These are phyloP conservation scores for Boletus subparvulus DNA, from an alignment of 768 basidiomycete species.

Conservation along the genomic window DNA sequence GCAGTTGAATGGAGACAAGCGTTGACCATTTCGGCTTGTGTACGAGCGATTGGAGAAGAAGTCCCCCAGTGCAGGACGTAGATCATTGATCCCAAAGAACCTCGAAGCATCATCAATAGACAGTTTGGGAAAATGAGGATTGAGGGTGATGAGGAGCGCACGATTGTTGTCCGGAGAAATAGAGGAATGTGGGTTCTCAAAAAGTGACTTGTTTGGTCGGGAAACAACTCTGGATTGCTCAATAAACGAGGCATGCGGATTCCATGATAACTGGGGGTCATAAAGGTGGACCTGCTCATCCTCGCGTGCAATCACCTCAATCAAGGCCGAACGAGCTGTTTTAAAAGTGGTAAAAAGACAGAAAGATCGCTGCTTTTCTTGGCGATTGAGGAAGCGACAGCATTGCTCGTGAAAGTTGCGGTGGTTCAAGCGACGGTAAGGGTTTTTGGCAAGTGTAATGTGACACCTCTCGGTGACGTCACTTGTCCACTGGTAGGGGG, in stretches of 20 bases:
- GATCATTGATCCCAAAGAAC: neutral
- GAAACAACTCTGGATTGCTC: no score
- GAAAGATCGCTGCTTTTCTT: slow-evolving; percentile 14
- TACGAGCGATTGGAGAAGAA: neutral
- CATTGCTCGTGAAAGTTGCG: slow-evolving; percentile 6
- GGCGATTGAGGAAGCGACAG: slow-evolving; percentile 3
- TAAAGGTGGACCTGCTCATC: no score
- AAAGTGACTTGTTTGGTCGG: slow-evolving; percentile 1
- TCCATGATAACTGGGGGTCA: no score
- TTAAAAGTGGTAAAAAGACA: no score
- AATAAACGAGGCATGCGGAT: no score
- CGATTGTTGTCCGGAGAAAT: neutral
- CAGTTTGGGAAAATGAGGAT: neutral
- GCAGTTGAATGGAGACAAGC: no score
- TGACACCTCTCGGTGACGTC: slow-evolving; percentile 13
- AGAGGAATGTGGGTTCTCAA: neutral
- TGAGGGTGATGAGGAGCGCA: neutral
- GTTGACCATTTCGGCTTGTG: neutral
- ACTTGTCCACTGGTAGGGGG: slow-evolving; percentile 16
- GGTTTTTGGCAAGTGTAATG: slow-evolving; percentile 2
- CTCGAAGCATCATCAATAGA: neutral
- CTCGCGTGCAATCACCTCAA: no score
- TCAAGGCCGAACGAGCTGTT: no score
- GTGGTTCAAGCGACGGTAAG: neutral
- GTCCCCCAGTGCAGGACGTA: slow-evolving; percentile 6